phyloP scores from a whole-genome alignment of 352 stramenopile species.

The Pythium scleroteichum region DNA sequence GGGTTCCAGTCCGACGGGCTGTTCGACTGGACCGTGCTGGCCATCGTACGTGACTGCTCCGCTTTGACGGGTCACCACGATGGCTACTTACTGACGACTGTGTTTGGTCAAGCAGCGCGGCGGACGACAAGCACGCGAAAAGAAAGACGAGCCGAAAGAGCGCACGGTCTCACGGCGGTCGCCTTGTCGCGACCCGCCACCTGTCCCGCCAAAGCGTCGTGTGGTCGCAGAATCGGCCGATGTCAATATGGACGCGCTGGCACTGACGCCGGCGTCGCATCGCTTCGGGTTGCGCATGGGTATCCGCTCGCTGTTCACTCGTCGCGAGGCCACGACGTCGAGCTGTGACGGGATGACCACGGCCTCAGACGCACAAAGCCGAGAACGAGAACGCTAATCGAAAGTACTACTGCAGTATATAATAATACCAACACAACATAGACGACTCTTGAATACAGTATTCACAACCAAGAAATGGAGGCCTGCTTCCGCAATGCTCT shows the following conservation, averaged over 20 bases:
- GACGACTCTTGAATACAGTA: too few relatives aligned
- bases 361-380: too few relatives aligned
- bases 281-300: slow-evolving; percentile 8
- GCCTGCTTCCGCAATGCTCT: too few relatives aligned
- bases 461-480: too few relatives aligned
- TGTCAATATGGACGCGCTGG: slow-evolving; percentile 20
- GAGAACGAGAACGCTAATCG: too few relatives aligned
- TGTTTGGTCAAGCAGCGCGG: slow-evolving; percentile 38
- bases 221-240: slow-evolving; percentile 71
- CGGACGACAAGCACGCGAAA: slow-evolving; percentile 61
- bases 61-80: neutral
- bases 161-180: slow-evolving; percentile 64
- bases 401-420: too few relatives aligned
- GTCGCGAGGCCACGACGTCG: slow-evolving; percentile 6
- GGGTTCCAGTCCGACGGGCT: slow-evolving; percentile 99
- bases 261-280: slow-evolving; percentile 13
- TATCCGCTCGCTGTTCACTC: slow-evolving; percentile 4
- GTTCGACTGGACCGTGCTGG: slow-evolving; percentile 99
- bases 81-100: slow-evolving; percentile 5
- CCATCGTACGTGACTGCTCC: slow-evolving; percentile 41
- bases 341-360: slow-evolving; percentile 1
- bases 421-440: too few relatives aligned
- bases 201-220: slow-evolving; percentile 60
- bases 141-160: slow-evolving; percentile 59
- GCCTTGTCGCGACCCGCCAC: slow-evolving; percentile 41